Percentiles rank a stretch among this genome's conserved stretches.
Conservation (phyloP, 2,329 filamentous ascomycete genomes). For the Aspergillus sp. region DNA sequence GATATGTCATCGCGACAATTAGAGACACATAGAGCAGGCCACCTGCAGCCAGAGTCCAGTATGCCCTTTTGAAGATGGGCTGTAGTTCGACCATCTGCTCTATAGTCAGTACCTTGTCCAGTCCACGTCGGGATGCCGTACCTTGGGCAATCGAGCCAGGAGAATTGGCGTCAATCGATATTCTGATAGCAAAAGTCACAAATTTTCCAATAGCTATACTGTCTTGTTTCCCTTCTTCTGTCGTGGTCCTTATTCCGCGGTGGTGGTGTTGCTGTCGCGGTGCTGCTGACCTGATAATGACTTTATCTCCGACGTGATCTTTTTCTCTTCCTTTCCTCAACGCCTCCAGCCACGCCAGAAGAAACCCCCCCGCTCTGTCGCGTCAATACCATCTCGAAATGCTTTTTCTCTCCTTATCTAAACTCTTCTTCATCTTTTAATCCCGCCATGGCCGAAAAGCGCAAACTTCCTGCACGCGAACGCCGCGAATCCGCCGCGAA, state of each 20-base stretch:
- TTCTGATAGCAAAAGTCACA: too few species aligned
- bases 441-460: conserved; percentile 34
- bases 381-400: too few species aligned
- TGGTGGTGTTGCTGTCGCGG: too few species aligned
- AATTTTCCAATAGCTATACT: too few species aligned
- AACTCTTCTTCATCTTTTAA: neutral
- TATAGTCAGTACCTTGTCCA: neutral
- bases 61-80: conserved; percentile 44
- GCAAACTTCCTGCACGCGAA: conserved; percentile 35
- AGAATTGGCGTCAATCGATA: too few species aligned
- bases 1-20: conserved; percentile 57
- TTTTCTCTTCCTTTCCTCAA: too few species aligned
- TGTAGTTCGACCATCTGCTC: conserved; percentile 30
- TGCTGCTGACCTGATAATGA: too few species aligned
- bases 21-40: conserved; percentile 59
- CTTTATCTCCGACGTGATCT: too few species aligned
- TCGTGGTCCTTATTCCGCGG: too few species aligned
- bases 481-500: conserved; percentile 39
- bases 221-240: too few species aligned
- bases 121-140: neutral
- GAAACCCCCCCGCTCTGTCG: too few species aligned
- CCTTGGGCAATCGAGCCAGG: neutral
- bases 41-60: conserved; percentile 50
- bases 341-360: too few species aligned
- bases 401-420: neutral